Evolutionary conservation across 176 grass and related monocot genomes (phyloP), one percentile per base, ranked within the genome.

Genomic region (Melocanna baccifera): DNA sequence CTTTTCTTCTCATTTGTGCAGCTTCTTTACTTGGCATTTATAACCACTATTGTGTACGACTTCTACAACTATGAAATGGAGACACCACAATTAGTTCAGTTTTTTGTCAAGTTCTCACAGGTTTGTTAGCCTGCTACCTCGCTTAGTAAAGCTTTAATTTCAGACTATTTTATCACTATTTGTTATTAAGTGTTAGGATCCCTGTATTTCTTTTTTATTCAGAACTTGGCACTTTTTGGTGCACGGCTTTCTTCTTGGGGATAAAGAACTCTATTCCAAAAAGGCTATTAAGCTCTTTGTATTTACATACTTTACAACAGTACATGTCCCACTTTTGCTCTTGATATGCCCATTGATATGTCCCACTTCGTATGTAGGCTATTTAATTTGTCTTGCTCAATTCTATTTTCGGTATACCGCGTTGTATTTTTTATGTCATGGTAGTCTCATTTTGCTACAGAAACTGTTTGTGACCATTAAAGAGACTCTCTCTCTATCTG

Each of bases 201-300:
- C 46, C 29, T 36, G 10, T 9, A 51, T 39, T 40, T 88, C 9
- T 71, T 55, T 55, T 82, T 5, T 58, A 57, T 56, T 58, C 86
- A 97, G 95, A 97, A 94, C 84, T n/a, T 97, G 86, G 95, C 95
- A 0, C 85, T 92, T 13, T 73, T 97, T 2, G 95, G 95, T n/a
- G 90, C 95, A 3, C 80, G 94, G 41, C 88, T 9, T 97, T 97
- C 88, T 97, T 97, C 84, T 19, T 94, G 16, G 95, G 95, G 14
- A 94, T 97, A 90, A 92, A 97, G 88, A 94, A 92, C 78, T 92
- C 92, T 18, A 89, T 97, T 81, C 94, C 90, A 62, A 92, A 63
- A 68, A 83, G 92, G 45, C 83, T 52, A 63, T 92, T 13, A 69
- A 78, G 81, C 77, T 83, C 30, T 29, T 68, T n/a, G n/a, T 85